Conservation (phyloP, 2,329 filamentous ascomycete genomes). For the Didymella pomorum region DNA sequence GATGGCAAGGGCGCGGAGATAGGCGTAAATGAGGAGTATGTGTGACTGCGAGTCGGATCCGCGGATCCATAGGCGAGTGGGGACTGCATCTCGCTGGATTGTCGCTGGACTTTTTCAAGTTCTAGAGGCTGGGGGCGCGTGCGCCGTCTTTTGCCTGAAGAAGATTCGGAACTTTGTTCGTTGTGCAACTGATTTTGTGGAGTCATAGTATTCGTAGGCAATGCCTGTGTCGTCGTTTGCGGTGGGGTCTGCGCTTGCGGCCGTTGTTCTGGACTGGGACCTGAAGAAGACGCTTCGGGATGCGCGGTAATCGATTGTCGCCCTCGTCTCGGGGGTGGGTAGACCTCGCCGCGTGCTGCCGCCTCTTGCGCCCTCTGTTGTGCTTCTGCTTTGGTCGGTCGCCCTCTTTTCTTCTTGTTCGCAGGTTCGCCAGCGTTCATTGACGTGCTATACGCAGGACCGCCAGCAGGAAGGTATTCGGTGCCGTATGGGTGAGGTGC, state of each 20-base stretch:
- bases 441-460: slow-evolving; percentile 40
- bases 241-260: slow-evolving; percentile 41
- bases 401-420: slow-evolving; percentile 58
- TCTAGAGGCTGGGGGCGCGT: slow-evolving; percentile 44
- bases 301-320: slow-evolving; percentile 42
- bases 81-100: slow-evolving; percentile 42
- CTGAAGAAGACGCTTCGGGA: slow-evolving; percentile 31
- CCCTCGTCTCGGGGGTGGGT: slow-evolving; percentile 48
- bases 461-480: slow-evolving; percentile 39
- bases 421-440: slow-evolving; percentile 45
- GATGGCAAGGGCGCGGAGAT: slow-evolving; percentile 48
- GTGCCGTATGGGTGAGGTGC: slow-evolving; percentile 48
- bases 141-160: slow-evolving; percentile 48
- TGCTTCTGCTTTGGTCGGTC: slow-evolving; percentile 58
- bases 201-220: slow-evolving; percentile 34
- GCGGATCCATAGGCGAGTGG: slow-evolving; percentile 41
- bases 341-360: slow-evolving; percentile 50
- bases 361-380: slow-evolving; percentile 55
- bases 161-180: slow-evolving; percentile 44
- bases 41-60: slow-evolving; percentile 38
- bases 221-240: slow-evolving; percentile 27
- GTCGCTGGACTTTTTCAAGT: slow-evolving; percentile 40
- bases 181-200: slow-evolving; percentile 40
- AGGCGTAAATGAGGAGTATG: slow-evolving; percentile 48
- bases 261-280: slow-evolving; percentile 34